Evolutionary conservation across 495 filamentous ascomycete species (phyloP), one percentile per base, ranked within the genome.

Genomic region (Xylaria nigripes): DNA sequence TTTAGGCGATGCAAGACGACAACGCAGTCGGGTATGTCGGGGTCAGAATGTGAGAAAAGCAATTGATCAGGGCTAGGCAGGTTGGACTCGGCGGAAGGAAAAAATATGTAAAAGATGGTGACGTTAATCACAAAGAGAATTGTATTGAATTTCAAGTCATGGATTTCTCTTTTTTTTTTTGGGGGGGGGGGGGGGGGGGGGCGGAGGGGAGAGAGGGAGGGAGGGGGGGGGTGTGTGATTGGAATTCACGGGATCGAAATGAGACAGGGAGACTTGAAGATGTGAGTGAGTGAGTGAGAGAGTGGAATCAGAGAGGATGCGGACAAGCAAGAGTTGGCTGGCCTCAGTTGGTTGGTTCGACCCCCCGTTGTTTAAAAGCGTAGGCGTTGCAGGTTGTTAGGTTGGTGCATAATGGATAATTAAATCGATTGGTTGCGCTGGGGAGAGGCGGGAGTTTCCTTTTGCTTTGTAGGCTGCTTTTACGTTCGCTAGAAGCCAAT

Each of bases 31-130:
- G 34, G 44, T 36, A n/a, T n/a, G 51, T 45, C 41, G 32, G 51
- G 51, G 51, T n/a, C 27, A 55, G 48, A 48, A 59, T 53, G 51
- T 40, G 45, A 27, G 45, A 34, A 16, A 27, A 48, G 50, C 43
- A 54, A 54, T 54, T 52, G 56, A 36, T 41, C 42, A 25, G 47
- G 23, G 18, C 12, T 8, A 40, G 19, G 23, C 13, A 46, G 40
- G 23, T 25, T 16, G 54, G 48, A 21, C 38, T 29, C 47, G 34
- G 34, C 29, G 44, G 27, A 21, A 36, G 51, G 50, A 38, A 27
- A 48, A 52, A 16, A 38, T 24, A 24, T 54, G 54, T 41, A 19
- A n/a, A 46, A 30, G 51, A 45, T 34, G 51, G 44, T 32, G 36
- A 54, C 30, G 34, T 30, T 24, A 45, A 16, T 32, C 25, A 48